Evolutionary conservation across 495 filamentous ascomycete genomes (phyloP), one percentile per base, ranked within the genome.

Genomic region (Xylaria nigripes): DNA sequence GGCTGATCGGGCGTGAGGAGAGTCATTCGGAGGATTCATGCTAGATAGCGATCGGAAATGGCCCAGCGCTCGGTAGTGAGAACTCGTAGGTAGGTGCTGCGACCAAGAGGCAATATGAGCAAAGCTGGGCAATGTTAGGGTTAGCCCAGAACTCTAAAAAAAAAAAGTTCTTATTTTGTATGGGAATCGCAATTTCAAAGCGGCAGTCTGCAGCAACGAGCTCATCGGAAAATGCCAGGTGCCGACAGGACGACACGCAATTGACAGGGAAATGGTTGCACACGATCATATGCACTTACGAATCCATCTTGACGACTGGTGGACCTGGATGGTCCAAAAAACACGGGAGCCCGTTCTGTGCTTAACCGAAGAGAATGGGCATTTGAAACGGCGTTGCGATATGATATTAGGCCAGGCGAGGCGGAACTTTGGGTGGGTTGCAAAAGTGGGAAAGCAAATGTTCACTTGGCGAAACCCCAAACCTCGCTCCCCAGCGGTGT

Each of bases 81-180:
- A 57, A 50, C 66, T 68, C 29, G 67, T 61, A 53, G 59, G 67
- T 44, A 65, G 69, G 54, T 79, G 72, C 63, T 76, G 70, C 51
- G 74, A 71, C 76, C 76, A 78, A 52, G 73, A 70, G 52, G 74
- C 68, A 57, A 77, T 67, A 54, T 75, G 67, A 55, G 77, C 68
- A 58, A 78, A 71, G 55, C 77, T 80, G 65, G 58, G 19, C 55
- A 58, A 65, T 38, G 54, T 23, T 48, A 46, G 57, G 36, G 61
- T 74, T 67, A 73, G 72, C 57, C 48, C 44, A 12, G 18, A 45
- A 57, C 25, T 57, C 16, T 16, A 2, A 40, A 16, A 5, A 2
- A 40, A 16, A 5, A 5, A 12, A 22, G 24, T 16, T 22, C 16
- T 10, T 13, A 49, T 44, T 13, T 8, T 16, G 19, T 1, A 27